Percentiles rank a stretch among this genome's conserved stretches.
Evolutionary conservation across 2,329 filamentous ascomycete genomes (phyloP).

Genomic region (Cytospora piceicola): DNA sequence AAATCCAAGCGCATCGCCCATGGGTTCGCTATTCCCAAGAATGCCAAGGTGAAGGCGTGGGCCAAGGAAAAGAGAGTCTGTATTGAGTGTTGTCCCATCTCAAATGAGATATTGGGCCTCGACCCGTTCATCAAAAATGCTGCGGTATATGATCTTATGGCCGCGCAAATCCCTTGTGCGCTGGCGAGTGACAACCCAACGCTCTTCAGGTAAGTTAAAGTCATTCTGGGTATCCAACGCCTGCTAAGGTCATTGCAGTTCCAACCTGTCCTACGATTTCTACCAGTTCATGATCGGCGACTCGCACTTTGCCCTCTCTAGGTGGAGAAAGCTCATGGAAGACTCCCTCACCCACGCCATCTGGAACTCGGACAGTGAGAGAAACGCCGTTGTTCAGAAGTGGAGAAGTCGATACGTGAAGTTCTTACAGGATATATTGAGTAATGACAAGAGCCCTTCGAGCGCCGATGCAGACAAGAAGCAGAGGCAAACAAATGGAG

Average conservation of each 20-base stretch:
- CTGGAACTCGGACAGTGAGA: neutral
- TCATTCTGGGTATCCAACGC: neutral
- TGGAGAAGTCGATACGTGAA: neutral
- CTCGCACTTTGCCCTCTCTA: neutral
- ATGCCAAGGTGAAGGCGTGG: too few species aligned
- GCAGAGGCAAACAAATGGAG: too few species aligned
- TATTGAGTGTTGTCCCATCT: conserved; percentile 3
- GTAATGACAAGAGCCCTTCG: neutral
- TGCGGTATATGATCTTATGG: neutral
- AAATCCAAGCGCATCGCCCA: conserved; percentile 1
- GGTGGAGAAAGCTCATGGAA: conserved; percentile 1
- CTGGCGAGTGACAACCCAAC: conserved; percentile 7
- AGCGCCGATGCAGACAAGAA: too few species aligned
- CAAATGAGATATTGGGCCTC: conserved; percentile 4
- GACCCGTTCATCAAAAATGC: neutral
- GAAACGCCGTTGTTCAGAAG: neutral
- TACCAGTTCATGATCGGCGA: conserved; percentile 10
- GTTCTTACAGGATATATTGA: neutral
- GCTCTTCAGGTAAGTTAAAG: neutral
- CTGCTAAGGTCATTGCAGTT: neutral
- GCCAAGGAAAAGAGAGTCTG: neutral
- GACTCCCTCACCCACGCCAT: neutral
- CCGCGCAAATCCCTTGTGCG: neutral
- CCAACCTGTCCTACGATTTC: conserved; percentile 8
- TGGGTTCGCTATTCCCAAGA: neutral